Evolutionary conservation across 2,329 filamentous ascomycete genomes (phyloP), one percentile per base, ranked within the genome.

Genomic region (Venturia asperata): DNA sequence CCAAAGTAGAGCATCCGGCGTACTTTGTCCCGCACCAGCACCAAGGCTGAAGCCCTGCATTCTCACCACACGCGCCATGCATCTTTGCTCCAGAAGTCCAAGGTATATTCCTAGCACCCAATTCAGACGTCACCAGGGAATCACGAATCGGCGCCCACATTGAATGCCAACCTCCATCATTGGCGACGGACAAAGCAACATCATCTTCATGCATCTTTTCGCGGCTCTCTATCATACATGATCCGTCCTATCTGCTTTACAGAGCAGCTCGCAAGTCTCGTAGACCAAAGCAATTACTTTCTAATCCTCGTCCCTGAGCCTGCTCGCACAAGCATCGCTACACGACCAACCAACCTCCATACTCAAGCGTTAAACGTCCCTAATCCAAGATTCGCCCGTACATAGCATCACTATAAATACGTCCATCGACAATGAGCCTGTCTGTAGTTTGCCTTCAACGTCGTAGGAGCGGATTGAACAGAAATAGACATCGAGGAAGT

Each of bases 371-470:
- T 1, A 39, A 37, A 27, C 11, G n/a, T 58, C 52, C 52, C 52
- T 30, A 58, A 37, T 34, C 52, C 52, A 58, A 58, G 15, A 58
- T 21, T 15, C 21, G 17, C 30, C 52, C 30, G 19, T 58, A 58
- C 11, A 58, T 58, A 58, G 27, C 52, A 58, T 34, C 30, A 58
- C 52, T 58, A 58, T 58, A 58, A 17, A 37, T 21, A 11, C 21
- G 47, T 52, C 11, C 5, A 24, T 24, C 45, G 19, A n/a, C n/a
- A 3, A 1, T 49, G 19, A n/a, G 21, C 47, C 47, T 27, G 21
- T 21, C 11, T 15, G 30, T 37, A 10, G 39, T 10, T 41, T 21
- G 27, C 30, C 2, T n/a, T 58, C 27, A 11, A n/a, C 27, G 37
- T 37, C 27, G 1, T 34, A 17, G 52, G 3, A 58, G 11, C 24